Evolutionary conservation across 495 filamentous ascomycete species (phyloP), one percentile per base, ranked within the genome.

Genomic region (Echria macrotheca): DNA sequence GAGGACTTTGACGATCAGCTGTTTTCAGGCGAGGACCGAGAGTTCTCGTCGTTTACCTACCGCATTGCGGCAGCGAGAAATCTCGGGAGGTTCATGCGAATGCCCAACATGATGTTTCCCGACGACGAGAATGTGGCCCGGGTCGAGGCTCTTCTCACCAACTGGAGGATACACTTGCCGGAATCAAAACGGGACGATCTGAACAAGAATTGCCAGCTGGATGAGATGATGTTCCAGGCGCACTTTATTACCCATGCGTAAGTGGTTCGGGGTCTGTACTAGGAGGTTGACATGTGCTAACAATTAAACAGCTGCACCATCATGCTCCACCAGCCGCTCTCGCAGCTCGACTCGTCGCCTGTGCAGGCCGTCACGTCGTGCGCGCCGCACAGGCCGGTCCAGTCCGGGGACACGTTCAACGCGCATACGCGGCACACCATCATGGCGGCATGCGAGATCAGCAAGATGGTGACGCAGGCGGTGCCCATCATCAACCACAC

Each of bases 181-280:
- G 72, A 78, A 31, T 74, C 74, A n/a, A 94, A 94, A 67, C 74
- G 73, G 45, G 79, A 86, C 49, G 76, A 89, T 26, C 68, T 91
- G 46, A 77, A 77, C 31, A 76, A 78, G 49, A 78, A 84, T 49
- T 77, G 82, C 24, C 72, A 82, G 26, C 75, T 91, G 8, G 89
- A 96, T 58, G 87, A 94, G 69, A 85, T 95, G 77, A 81, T 95
- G 70, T 94, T 95, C 72, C 89, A 95, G 60, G 89, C 89, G 9
- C 85, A 85, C 47, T 89, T 93, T 81, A 83, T 93, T 42, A 78
- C 84, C 23, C 79, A 87, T 60, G 83, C 80, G 67, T 78, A 64
- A 58, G 73, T 65, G 9, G n/a, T 44, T 44, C 8, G 10, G 21
- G 6, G 31, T 12, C 12, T 8, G 4, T 4, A 7, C 31, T 32